phyloP scores from a whole-genome alignment of 2,329 filamentous ascomycete genomes.

The Lasiodiplodia theobromae region DNA sequence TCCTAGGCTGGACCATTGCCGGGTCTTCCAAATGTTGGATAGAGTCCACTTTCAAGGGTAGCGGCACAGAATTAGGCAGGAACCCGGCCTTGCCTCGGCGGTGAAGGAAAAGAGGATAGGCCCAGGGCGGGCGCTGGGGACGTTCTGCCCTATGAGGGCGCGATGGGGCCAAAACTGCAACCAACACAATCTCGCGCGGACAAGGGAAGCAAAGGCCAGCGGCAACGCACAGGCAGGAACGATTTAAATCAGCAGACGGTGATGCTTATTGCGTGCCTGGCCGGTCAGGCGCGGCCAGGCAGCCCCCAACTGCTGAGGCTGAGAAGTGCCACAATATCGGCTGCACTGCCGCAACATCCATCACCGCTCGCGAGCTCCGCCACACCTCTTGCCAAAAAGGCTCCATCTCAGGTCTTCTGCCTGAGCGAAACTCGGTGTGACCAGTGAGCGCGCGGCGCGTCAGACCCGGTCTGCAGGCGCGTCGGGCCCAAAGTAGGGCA shows the following conservation, averaged over 20 bases:
- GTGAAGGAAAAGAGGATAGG: neutral
- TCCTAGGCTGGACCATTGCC: conserved; percentile 3
- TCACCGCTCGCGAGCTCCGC: conserved; percentile 10
- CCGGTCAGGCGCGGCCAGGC: conserved; percentile 20
- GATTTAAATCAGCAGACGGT: conserved; percentile 11
- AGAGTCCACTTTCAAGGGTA: conserved; percentile 5
- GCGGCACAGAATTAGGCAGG: conserved; percentile 1
- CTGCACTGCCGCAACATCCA: conserved; percentile 18
- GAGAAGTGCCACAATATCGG: conserved; percentile 21
- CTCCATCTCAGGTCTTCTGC: conserved; percentile 1
- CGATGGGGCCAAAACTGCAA: conserved; percentile 13
- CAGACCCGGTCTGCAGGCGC: neutral
- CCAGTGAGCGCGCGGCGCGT: conserved; percentile 3
- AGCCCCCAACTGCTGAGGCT: conserved; percentile 20
- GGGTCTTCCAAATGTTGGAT: conserved; percentile 3
- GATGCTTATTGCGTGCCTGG: conserved; percentile 1
- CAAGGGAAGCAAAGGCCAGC: conserved; percentile 11
- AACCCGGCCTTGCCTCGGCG: conserved; percentile 18
- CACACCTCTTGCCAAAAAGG: conserved; percentile 13
- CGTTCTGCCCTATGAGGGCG: neutral
- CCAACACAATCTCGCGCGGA: conserved; percentile 1
- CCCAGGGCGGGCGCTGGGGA: conserved; percentile 2
- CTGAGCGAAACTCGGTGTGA: conserved; percentile 18
- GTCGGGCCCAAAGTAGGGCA: conserved; percentile 13
- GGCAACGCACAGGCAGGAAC: conserved; percentile 8